These are phyloP conservation scores for Pulicaria dysenterica DNA, from an alignment of 129 eudicot genomes.

Conservation along the genomic window DNA sequence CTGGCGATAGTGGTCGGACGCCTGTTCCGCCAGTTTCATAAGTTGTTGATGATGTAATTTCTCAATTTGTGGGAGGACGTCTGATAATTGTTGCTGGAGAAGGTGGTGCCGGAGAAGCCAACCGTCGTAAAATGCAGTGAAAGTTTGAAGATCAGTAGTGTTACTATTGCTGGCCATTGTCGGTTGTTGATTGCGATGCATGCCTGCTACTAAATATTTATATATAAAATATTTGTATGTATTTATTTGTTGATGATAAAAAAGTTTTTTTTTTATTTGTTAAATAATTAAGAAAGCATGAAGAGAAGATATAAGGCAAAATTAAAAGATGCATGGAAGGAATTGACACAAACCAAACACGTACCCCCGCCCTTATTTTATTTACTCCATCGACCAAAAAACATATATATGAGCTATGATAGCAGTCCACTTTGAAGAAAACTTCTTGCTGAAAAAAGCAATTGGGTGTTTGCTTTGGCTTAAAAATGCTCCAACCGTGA, in stretches of 20 bases:
- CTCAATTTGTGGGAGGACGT: constrained; percentile 1
- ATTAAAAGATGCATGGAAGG: too few species aligned
- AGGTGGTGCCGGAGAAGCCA: constrained; percentile 38
- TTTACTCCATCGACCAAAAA: too few species aligned
- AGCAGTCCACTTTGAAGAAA: too few species aligned
- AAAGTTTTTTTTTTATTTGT: not conserved
- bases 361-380: too few species aligned
- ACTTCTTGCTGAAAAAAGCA: too few species aligned
- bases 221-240: too few species aligned
- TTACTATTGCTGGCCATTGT: constrained; percentile 13
- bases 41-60: not conserved
- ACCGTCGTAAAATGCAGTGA: constrained; percentile 39
- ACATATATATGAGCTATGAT: too few species aligned
- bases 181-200: not conserved
- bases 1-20: constrained; percentile 36
- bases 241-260: not conserved
- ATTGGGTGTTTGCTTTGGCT: too few species aligned
- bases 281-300: too few species aligned
- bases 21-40: constrained; percentile 24
- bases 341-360: too few species aligned
- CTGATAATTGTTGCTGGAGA: constrained; percentile 30
- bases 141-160: constrained; percentile 28
- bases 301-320: too few species aligned
- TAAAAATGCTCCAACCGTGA: too few species aligned
- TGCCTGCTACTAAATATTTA: not conserved